A percentile compares a stretch with the other conserved stretches of the same genome.
Evolutionary conservation across 345 rosid species (phyloP).

Genomic region (Eucalyptus cladocalyx): DNA sequence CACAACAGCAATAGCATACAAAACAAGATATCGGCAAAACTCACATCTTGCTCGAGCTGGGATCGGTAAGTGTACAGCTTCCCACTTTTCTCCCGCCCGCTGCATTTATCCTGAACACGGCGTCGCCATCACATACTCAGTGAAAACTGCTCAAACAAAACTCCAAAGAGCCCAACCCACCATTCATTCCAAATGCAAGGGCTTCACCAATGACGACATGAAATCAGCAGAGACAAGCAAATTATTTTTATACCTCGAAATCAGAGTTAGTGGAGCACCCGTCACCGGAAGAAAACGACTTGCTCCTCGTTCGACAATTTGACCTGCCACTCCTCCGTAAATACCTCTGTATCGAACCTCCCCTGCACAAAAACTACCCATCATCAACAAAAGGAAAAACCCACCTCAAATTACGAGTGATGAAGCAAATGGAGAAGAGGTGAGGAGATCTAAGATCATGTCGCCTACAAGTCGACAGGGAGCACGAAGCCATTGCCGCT

Average conservation of each 20-base stretch:
- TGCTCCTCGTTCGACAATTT: neutral
- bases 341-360: slow-evolving; percentile 46
- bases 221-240: neutral
- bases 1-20: neutral
- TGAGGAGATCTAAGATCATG: neutral
- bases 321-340: slow-evolving; percentile 28
- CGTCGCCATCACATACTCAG: neutral
- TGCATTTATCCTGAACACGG: slow-evolving; percentile 10
- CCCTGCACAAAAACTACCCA: slow-evolving; percentile 15
- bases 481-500: slow-evolving; percentile 18
- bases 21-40: neutral
- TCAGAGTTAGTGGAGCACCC: slow-evolving; percentile 26
- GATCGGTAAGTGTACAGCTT: slow-evolving; percentile 30
- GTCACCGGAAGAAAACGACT: slow-evolving; percentile 45
- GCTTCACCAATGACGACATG: neutral
- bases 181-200: neutral
- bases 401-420: neutral
- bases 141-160: neutral
- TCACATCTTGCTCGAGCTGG: slow-evolving; percentile 89
- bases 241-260: slow-evolving; percentile 25
- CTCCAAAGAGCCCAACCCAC: neutral
- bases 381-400: neutral
- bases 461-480: slow-evolving; percentile 35
- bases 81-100: slow-evolving; percentile 27
- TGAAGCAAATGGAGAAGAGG: neutral